Evolutionary conservation across 2,329 filamentous ascomycete genomes (phyloP).

Genomic region (Ploettnerulaceae sp.): DNA sequence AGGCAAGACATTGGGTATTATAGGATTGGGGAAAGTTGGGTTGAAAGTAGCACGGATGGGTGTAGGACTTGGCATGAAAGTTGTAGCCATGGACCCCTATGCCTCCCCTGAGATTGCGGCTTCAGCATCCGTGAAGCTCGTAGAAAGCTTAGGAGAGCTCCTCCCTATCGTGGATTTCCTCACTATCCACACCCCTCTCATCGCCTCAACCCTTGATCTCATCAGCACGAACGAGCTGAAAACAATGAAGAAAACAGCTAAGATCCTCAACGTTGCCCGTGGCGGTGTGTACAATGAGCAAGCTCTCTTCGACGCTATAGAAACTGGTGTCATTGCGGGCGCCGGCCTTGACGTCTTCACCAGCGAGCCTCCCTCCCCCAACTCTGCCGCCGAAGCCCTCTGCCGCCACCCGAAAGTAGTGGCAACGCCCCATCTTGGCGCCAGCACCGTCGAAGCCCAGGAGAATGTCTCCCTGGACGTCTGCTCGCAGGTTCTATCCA

Average conservation of each 20-base stretch:
- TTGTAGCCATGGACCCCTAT: conserved; percentile 72
- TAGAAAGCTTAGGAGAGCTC: conserved; percentile 53
- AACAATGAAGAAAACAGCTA: conserved; percentile 67
- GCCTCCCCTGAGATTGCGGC: conserved; percentile 67
- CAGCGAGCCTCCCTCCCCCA: conserved; percentile 60
- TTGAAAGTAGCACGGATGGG: conserved; percentile 76
- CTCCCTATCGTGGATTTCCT: conserved; percentile 68
- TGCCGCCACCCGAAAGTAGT: conserved; percentile 68
- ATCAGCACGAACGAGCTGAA: conserved; percentile 62
- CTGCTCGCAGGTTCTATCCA: conserved; percentile 71
- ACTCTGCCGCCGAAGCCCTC: conserved; percentile 56
- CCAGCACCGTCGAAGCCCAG: conserved; percentile 76
- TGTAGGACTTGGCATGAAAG: conserved; percentile 70
- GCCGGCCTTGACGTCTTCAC: conserved; percentile 80
- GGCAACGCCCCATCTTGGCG: conserved; percentile 74
- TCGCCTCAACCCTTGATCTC: conserved; percentile 71
- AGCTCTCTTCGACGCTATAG: conserved; percentile 64
- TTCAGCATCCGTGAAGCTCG: conserved; percentile 60
- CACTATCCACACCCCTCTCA: conserved; percentile 75
- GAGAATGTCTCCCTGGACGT: conserved; percentile 81
- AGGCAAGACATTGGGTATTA: conserved; percentile 69
- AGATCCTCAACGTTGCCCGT: conserved; percentile 73
- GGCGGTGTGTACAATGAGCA: conserved; percentile 77
- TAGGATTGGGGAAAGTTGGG: conserved; percentile 80
- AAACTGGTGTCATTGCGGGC: conserved; percentile 67